Base-by-base conservation (phyloP, 306 rosid species). In the Cercis canadensis region DNA sequence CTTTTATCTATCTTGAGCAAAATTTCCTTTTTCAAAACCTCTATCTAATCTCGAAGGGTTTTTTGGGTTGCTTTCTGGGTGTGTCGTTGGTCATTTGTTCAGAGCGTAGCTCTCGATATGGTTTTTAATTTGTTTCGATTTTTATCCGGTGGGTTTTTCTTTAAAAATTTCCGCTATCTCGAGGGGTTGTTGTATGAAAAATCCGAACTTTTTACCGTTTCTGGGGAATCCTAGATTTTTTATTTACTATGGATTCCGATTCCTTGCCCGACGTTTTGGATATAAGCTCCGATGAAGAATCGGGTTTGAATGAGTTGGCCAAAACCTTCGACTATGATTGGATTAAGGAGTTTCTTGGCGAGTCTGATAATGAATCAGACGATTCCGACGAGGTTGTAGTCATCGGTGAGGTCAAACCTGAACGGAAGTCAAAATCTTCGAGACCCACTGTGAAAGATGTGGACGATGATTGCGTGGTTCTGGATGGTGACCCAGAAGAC, bases 221-320 rank as follows among this genome's bases (percentile, higher is more conserved):
- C 9, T 5, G 12, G 34, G 45, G 18, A 62, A 77, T 67, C 84
- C 82, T 68, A 69, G 53, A 29, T 52, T 1, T 52, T 52, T 10
- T 9, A n/a, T 50, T 29, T 39, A 13, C 14, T 21, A 77, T 85
- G 78, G 74, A 70, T 74, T 44, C 65, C 39, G 72, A 73, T 71
- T 44, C 65, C 39, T 72, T 50, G 74, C 82, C 85, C 21, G 62
- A 68, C 52, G 71, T 89, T 11, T 65, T 81, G 3, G 89, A 89
- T 11, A 92, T 92, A 68, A 92, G 97, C 79, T 92, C 97, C n/a
- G 93, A 89, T 19, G 96, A 92, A n/a, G 93, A 92, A 29, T 36
- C 47, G 47, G 68, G 17, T 55, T 50, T 50, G 52, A 45, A 37
- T 32, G 81, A 44, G 45, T 45, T 31, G 13, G n/a, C 61, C 19